phyloP scores from a whole-genome alignment of 1,139 yeast species.

The Wickerhamiella pararugosa region DNA sequence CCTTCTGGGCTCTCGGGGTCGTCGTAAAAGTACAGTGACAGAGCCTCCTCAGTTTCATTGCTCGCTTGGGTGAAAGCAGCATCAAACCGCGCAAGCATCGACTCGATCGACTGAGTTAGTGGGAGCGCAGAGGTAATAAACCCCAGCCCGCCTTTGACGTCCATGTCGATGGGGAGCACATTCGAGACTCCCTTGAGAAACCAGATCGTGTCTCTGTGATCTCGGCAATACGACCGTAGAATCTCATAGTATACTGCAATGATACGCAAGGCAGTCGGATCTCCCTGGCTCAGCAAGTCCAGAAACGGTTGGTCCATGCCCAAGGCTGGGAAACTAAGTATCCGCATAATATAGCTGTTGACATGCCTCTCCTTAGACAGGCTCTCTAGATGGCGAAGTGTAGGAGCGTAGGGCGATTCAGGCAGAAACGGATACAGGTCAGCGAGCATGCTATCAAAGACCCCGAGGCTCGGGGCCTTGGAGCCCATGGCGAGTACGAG shows the following conservation, averaged over 20 bases:
- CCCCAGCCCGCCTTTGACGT: slow-evolving; percentile 26
- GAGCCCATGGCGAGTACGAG: slow-evolving; percentile 9
- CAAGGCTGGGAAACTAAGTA: slow-evolving; percentile 87
- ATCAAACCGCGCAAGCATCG: slow-evolving; percentile 15
- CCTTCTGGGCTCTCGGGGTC: too few species aligned
- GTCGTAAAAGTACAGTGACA: neutral
- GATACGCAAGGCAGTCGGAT: slow-evolving; percentile 72
- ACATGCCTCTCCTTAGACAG: slow-evolving; percentile 63
- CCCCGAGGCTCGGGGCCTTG: slow-evolving; percentile 6
- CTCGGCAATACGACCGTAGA: slow-evolving; percentile 65
- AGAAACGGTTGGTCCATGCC: slow-evolving; percentile 58
- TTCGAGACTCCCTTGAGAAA: slow-evolving; percentile 82
- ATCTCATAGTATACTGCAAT: slow-evolving; percentile 79
- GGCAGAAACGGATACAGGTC: slow-evolving; percentile 77
- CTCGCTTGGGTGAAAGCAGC: slow-evolving; percentile 15
- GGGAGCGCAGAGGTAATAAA: slow-evolving; percentile 25
- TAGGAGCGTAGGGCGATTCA: slow-evolving; percentile 71
- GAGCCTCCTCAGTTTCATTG: slow-evolving; percentile 10
- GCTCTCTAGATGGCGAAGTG: slow-evolving; percentile 75
- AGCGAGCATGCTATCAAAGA: too few species aligned
- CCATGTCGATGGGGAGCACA: slow-evolving; percentile 38
- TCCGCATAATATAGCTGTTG: slow-evolving; percentile 71
- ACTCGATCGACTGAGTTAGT: slow-evolving; percentile 16
- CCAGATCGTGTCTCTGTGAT: slow-evolving; percentile 85
- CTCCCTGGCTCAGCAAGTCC: slow-evolving; percentile 67